A percentile compares a stretch with the other conserved stretches of the same genome.
These are phyloP conservation scores for Candida germanica DNA, from an alignment of 805 yeast genomes.

Conservation along the genomic window DNA sequence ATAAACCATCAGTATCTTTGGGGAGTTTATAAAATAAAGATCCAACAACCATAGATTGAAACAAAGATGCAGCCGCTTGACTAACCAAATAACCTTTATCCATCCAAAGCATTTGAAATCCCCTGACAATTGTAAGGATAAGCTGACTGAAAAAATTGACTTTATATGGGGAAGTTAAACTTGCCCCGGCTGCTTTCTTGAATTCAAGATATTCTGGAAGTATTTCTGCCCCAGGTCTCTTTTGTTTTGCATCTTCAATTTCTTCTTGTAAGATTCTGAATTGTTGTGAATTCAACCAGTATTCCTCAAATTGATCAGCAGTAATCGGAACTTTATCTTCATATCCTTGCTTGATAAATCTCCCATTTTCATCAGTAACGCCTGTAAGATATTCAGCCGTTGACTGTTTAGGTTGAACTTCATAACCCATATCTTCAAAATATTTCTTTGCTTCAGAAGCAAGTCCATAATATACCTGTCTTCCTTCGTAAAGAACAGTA, in stretches of 20 bases:
- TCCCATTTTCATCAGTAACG: conserved; percentile 61
- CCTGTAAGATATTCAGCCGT: conserved; percentile 66
- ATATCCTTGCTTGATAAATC: conserved; percentile 47
- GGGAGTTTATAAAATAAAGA: conserved; percentile 55
- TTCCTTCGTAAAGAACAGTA: conserved; percentile 42
- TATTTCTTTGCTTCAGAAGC: conserved; percentile 42
- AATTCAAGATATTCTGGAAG: conserved; percentile 20
- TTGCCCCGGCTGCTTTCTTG: conserved; percentile 36
- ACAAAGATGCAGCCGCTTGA: conserved; percentile 49
- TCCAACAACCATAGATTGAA: conserved; percentile 59
- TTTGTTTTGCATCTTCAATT: conserved; percentile 38
- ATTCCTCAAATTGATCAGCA: conserved; percentile 55
- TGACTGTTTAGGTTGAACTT: conserved; percentile 59
- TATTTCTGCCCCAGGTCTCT: conserved; percentile 16
- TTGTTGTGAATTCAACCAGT: conserved; percentile 58
- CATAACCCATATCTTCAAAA: conserved; percentile 60
- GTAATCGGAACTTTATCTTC: conserved; percentile 53
- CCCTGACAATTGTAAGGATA: conserved; percentile 50
- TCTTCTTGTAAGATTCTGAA: conserved; percentile 38
- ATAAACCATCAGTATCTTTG: conserved; percentile 51
- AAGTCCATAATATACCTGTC: conserved; percentile 46
- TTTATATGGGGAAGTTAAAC: conserved; percentile 34
- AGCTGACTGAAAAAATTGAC: conserved; percentile 49
- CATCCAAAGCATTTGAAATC: conserved; percentile 52
- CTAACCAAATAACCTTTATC: conserved; percentile 54